Base-by-base conservation (phyloP, 345 rosid genomes). In the Brassica cretica region DNA sequence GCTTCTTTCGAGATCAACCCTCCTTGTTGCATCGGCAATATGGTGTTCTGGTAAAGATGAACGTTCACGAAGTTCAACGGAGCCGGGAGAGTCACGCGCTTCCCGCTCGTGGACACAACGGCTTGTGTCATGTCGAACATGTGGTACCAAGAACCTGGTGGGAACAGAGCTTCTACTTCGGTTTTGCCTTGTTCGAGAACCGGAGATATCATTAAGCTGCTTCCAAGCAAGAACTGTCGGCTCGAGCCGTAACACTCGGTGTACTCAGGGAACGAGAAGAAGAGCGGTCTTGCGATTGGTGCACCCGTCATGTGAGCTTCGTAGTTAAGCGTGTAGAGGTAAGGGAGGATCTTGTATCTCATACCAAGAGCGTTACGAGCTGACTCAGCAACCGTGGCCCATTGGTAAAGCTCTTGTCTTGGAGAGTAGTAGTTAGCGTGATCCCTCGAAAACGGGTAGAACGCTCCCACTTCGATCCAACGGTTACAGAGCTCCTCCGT, bases 401-500 rank as follows among this genome's bases (percentile, higher is more conserved):
- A 94, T 64, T 93, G 98, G 82, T 94, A 93, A 66, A 95, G 97
- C 88, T 94, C 97, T 81, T 94, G 94, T 58, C 98, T 86, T 7
- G 99, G 99, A 6, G 99, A 89, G 77, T 91, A 89, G 85, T 51
- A 92, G 71, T 93, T 90, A 1, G 99, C 97, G 35, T 93, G 99
- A 79, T 94, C 98, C 82, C 98, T 89, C 0, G 98, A 90, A 84
- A 95, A 94, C 0, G 99, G 99, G 55, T 94, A 94, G 75, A 94
- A 94, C 1, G 97, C 97, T 0, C 99, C 99, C 0, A 94, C 87
- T 80, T 94, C 94, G 5, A 94, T 94, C 99, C 99, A 94, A 10
- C 98, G 91, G 76, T 94, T 94, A 77, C 98, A 94, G 11, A 94
- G 92, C 83, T 94, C 98, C 72, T 92, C 98, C 0, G 98, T 90